Conservation (phyloP, 352 stramenopile genomes). For the Elongisporangium undulatum region DNA sequence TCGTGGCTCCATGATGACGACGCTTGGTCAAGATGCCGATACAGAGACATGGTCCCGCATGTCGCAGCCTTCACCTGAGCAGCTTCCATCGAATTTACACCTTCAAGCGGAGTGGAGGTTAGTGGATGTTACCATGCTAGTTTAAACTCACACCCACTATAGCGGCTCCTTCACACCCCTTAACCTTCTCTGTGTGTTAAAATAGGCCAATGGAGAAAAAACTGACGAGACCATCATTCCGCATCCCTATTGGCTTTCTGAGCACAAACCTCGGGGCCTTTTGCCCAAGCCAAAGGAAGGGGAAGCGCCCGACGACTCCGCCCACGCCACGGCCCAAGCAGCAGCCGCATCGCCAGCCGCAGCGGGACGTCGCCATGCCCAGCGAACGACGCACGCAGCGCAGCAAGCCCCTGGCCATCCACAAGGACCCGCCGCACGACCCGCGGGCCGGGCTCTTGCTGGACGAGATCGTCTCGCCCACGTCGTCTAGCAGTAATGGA, state of each 20-base stretch:
- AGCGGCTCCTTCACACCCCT: too few species aligned
- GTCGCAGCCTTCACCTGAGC: background rate
- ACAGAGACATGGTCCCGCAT: background rate
- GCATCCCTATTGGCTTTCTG: background rate
- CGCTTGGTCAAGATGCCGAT: background rate
- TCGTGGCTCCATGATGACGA: background rate
- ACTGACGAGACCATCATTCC: background rate
- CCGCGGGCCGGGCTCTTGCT: background rate
- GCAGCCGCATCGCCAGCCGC: background rate
- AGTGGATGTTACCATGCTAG: background rate
- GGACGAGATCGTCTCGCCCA: slow-evolving; percentile 38
- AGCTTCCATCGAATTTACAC: background rate
- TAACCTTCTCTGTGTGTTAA: background rate
- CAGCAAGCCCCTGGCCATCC: background rate
- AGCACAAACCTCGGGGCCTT: background rate
- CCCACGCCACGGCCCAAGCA: background rate
- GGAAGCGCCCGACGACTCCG: background rate
- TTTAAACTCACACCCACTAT: background rate
- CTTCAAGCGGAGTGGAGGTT: background rate
- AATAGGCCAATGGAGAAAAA: background rate
- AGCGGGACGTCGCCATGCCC: background rate
- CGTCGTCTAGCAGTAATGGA: slow-evolving; percentile 55
- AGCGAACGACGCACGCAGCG: background rate
- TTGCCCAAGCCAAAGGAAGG: background rate
- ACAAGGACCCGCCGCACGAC: background rate